A percentile compares a stretch with the other conserved stretches of the same genome.
phyloP scores from a whole-genome alignment of 2,329 filamentous ascomycete genomes.

The Xylaria sp. region DNA sequence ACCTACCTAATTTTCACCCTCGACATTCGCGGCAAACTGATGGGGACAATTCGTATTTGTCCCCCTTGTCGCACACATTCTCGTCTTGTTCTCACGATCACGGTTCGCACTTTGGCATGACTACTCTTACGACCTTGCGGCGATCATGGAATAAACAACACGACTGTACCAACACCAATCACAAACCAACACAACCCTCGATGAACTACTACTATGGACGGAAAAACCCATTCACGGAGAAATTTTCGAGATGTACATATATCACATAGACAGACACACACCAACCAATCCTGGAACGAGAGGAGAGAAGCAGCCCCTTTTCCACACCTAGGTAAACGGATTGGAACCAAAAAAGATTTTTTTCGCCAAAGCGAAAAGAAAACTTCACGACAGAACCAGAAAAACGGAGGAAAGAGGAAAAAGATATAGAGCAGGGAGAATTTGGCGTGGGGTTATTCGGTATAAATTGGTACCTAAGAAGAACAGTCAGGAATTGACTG shows the following conservation, averaged over 20 bases:
- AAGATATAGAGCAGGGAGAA: too few relatives aligned
- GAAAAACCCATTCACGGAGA: neutral
- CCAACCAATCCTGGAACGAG: too few relatives aligned
- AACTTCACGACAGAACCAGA: too few relatives aligned
- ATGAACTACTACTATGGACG: neutral
- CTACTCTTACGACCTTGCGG: neutral
- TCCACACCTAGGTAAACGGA: too few relatives aligned
- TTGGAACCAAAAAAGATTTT: too few relatives aligned
- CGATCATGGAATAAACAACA: neutral
- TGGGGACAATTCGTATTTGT: neutral
- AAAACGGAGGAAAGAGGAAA: too few relatives aligned
- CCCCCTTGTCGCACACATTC: neutral
- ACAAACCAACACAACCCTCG: neutral
- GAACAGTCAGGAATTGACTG: too few relatives aligned
- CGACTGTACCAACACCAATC: slow-evolving; percentile 5
- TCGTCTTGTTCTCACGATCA: neutral
- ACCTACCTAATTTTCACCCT: neutral
- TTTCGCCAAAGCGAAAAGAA: too few relatives aligned
- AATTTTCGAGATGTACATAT: slow-evolving; percentile 3
- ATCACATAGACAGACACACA: neutral
- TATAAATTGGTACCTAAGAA: too few relatives aligned
- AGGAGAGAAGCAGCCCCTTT: too few relatives aligned
- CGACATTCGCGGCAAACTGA: neutral
- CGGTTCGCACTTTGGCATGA: too few relatives aligned
- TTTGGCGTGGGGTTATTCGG: too few relatives aligned